phyloP scores from a whole-genome alignment of 1,284 basidiomycete species.

The Naganishia albida region DNA sequence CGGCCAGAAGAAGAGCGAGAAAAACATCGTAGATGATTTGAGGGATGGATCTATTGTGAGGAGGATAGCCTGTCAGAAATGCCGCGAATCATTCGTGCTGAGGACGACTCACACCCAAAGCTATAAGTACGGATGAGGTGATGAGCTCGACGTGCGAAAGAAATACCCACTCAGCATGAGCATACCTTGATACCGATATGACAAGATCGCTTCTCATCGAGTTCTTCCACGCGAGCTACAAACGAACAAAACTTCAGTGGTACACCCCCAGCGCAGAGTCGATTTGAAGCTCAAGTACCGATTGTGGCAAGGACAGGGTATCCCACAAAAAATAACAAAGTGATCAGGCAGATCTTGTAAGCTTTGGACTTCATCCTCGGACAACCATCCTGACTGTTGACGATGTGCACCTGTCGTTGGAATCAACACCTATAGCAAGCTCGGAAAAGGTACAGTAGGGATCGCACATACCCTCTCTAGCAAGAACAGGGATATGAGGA shows the following conservation, averaged over 20 bases:
- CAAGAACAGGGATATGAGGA: conserved; percentile 12
- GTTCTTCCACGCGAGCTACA: conserved; percentile 1
- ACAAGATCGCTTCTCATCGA: conserved; percentile 8
- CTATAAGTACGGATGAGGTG: background rate
- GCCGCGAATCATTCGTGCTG: background rate
- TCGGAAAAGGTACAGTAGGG: too few species aligned
- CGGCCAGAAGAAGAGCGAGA: background rate
- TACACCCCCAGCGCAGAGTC: too few species aligned
- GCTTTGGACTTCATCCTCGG: background rate
- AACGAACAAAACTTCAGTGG: too few species aligned
- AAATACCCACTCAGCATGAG: background rate
- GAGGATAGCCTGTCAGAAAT: background rate
- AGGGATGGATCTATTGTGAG: conserved; percentile 1
- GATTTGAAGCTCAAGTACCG: too few species aligned
- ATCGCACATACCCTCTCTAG: conserved; percentile 5
- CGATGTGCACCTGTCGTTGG: conserved; percentile 20
- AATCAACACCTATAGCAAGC: too few species aligned
- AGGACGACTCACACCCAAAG: conserved; percentile 11
- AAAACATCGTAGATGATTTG: conserved; percentile 7
- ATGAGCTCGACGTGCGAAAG: background rate
- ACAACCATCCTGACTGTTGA: conserved; percentile 6
- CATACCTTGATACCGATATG: conserved; percentile 18
- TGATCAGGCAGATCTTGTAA: conserved; percentile 14
- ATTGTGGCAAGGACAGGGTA: conserved; percentile 18
- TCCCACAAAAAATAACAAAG: conserved; percentile 9